Percentiles rank a stretch among this genome's conserved stretches.
Conservation (phyloP, 495 filamentous ascomycete species). For the Neurospora tetraspora region DNA sequence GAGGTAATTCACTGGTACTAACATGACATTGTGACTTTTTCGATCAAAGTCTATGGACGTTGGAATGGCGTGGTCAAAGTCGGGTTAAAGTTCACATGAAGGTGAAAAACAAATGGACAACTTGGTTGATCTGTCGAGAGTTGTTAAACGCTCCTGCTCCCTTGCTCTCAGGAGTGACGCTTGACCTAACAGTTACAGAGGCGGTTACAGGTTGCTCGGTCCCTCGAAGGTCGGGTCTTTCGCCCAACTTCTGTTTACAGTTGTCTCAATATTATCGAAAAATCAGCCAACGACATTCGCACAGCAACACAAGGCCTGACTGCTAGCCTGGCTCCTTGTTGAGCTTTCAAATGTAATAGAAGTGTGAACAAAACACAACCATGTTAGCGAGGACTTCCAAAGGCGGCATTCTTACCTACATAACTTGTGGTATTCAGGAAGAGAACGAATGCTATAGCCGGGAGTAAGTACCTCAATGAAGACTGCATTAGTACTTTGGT, state of each 20-base stretch:
- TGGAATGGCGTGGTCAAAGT: background rate
- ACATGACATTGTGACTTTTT: slow-evolving; percentile 17
- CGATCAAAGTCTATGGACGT: background rate
- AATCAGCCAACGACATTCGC: background rate
- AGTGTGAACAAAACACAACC: background rate
- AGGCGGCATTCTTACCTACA: background rate
- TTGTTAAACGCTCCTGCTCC: background rate
- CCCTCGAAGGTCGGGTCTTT: background rate
- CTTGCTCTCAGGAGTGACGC: background rate
- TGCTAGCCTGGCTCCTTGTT: background rate
- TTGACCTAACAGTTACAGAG: background rate
- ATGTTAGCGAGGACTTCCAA: background rate
- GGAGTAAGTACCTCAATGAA: background rate
- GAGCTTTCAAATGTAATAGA: background rate
- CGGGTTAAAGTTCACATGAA: background rate
- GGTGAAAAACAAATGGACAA: background rate
- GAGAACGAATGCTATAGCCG: background rate
- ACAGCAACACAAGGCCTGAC: too few species aligned
- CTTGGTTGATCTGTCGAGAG: background rate
- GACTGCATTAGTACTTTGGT: background rate
- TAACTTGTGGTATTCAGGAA: background rate
- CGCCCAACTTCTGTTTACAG: background rate
- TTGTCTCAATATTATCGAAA: too few species aligned
- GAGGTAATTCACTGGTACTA: slow-evolving; percentile 1
- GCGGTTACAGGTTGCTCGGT: background rate